Evolutionary conservation across 768 basidiomycete species (phyloP), one percentile per base, ranked within the genome.

Genomic region (Xerocomus potaroensis): DNA sequence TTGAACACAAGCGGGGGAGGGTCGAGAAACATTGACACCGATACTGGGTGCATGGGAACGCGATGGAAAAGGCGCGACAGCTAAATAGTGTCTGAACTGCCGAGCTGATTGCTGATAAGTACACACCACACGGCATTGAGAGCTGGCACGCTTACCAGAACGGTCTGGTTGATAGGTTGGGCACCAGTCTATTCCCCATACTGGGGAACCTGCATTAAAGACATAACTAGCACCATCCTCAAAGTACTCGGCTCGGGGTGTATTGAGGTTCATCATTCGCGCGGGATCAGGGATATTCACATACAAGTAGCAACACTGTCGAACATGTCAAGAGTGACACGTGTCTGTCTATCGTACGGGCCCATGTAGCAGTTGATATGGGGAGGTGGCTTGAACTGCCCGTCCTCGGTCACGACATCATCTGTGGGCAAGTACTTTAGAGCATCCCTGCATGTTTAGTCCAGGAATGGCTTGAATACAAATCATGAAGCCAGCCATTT

Each of bases 181-280:
- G 63, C 92, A 93, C 94, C 94, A 98, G 54, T 94, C 91, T 29
- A 95, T 59, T 3, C 83, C 90, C 83, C 87, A 91, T n/a, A 90
- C 86, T 0, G 91, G 87, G 3, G 84, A 87, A 6, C 96, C 96
- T 0, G 88, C 85, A 51, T 85, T 89, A 65, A 97, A 85, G 1
- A 95, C 70, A 50, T 85, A 76, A 0, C 85, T 75, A 23, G 73
- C 71, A 53, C 78, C 82, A 31, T 75, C 76, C 3, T 79, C 70
- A 10, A 83, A 66, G 52, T 76, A 78, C 9, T 80, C 69, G 31
- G 80, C 91, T 93, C 55, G 9, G n/a, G 7, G 29, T 40, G 34
- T 27, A 27, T 30, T 42, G 47, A 24, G 32, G 45, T 36, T n/a
- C 19, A 41, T 32, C 6, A 11, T n/a, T 1, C 8, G 46, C 16